Evolutionary conservation across 139 green algal species (phyloP).

Genomic region (Yamagishiella unicocca): DNA sequence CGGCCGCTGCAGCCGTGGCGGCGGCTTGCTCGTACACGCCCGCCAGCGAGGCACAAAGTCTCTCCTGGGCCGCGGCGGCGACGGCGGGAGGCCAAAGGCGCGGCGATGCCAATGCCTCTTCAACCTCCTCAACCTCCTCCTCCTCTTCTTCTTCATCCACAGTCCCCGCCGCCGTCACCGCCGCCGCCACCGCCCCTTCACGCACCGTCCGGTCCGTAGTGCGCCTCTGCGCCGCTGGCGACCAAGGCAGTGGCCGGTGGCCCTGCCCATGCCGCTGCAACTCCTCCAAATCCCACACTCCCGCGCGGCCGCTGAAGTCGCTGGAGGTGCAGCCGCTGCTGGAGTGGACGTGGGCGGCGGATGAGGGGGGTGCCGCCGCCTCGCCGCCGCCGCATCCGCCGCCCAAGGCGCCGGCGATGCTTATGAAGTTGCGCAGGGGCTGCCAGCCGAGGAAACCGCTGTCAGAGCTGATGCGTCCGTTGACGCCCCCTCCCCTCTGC

Average conservation of each 20-base stretch:
- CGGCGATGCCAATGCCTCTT: too few species aligned
- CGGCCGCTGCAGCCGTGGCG: background rate
- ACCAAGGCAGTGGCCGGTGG: background rate
- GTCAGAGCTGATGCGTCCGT: background rate
- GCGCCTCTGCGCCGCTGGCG: background rate
- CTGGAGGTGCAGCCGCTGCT: background rate
- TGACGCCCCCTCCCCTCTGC: background rate
- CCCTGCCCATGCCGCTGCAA: background rate
- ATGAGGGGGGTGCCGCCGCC: background rate
- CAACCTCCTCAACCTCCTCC: background rate
- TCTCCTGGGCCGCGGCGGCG: too few species aligned
- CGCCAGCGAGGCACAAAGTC: too few species aligned
- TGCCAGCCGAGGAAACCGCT: background rate
- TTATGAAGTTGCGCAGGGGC: slow-evolving; percentile 5
- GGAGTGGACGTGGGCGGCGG: background rate
- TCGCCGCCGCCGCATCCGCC: background rate
- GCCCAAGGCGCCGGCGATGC: background rate
- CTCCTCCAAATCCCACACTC: background rate
- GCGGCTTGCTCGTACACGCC: background rate
- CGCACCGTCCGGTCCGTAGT: background rate
- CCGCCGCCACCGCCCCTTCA: background rate
- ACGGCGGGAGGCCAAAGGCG: too few species aligned
- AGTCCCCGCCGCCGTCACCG: background rate
- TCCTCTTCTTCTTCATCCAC: background rate
- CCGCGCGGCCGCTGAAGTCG: background rate